Evolutionary conservation across 2,329 filamentous ascomycete species (phyloP).

Genomic region (Aspergillus sp.): DNA sequence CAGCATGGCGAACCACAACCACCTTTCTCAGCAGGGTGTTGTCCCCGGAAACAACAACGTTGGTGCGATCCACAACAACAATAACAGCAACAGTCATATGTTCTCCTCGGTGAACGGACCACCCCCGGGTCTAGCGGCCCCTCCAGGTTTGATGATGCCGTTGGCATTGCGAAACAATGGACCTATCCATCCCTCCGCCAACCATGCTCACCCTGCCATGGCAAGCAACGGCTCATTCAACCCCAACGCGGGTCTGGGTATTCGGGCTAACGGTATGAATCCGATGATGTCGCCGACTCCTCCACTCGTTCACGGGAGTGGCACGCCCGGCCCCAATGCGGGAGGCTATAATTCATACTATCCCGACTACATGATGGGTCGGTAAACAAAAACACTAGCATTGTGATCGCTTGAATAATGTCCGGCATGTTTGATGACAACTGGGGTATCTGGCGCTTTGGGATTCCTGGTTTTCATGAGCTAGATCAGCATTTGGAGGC

Average conservation of each 20-base stretch:
- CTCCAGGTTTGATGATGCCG: slow-evolving; percentile 58
- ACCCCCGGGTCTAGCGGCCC: slow-evolving; percentile 71
- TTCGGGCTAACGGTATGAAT: slow-evolving; percentile 29
- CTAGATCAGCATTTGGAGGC: slow-evolving; percentile 38
- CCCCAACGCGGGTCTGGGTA: slow-evolving; percentile 32
- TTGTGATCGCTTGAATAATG: slow-evolving; percentile 28
- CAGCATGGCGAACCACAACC: slow-evolving; percentile 45
- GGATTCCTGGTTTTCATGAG: slow-evolving; percentile 31
- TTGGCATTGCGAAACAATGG: slow-evolving; percentile 27
- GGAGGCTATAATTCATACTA: slow-evolving; percentile 34
- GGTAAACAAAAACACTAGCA: slow-evolving; percentile 22
- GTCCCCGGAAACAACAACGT: slow-evolving; percentile 52
- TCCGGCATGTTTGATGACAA: slow-evolving; percentile 39
- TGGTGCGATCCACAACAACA: slow-evolving; percentile 43
- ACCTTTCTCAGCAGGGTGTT: slow-evolving; percentile 46
- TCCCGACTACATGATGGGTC: slow-evolving; percentile 45
- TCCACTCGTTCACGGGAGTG: slow-evolving; percentile 21
- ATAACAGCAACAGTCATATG: slow-evolving; percentile 50
- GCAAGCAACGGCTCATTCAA: slow-evolving; percentile 27
- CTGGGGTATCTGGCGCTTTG: slow-evolving; percentile 36
- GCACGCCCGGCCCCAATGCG: slow-evolving; percentile 21
- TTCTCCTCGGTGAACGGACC: slow-evolving; percentile 68
- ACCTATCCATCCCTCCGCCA: slow-evolving; percentile 24
- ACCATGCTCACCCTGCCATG: slow-evolving; percentile 20
- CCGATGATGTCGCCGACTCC: slow-evolving; percentile 25